A percentile compares a stretch with the other conserved stretches of the same genome.
phyloP scores from a whole-genome alignment of 1,284 basidiomycete species.

The Boletus coffeatus region DNA sequence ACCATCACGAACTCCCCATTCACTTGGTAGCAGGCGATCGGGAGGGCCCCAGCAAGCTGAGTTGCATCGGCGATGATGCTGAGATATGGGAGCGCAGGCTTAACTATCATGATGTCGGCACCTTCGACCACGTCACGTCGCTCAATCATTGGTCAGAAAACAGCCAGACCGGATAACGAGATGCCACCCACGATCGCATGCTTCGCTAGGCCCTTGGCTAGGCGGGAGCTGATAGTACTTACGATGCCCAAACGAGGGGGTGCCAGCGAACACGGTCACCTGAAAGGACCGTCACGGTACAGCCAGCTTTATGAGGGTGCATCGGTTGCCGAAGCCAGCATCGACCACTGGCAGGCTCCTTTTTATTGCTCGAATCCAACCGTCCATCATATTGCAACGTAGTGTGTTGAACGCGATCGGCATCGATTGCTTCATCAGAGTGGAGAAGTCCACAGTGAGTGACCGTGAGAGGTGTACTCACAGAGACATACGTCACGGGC shows the following conservation, averaged over 20 bases:
- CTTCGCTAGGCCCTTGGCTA: slow-evolving; percentile 84
- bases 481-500: slow-evolving; percentile 94
- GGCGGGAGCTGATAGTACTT: slow-evolving; percentile 98
- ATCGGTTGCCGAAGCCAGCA: slow-evolving; percentile 77
- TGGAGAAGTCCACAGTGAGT: slow-evolving; percentile 84
- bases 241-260: slow-evolving; percentile 90
- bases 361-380: slow-evolving; percentile 89
- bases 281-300: slow-evolving; percentile 84
- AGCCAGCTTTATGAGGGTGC: slow-evolving; percentile 92
- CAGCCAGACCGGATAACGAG: background rate
- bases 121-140: slow-evolving; percentile 87
- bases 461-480: slow-evolving; percentile 96
- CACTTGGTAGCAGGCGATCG: slow-evolving; percentile 78
- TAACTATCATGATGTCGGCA: slow-evolving; percentile 99
- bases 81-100: slow-evolving; percentile 89
- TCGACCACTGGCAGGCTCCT: slow-evolving; percentile 62
- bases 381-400: slow-evolving; percentile 99
- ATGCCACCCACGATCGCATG: slow-evolving; percentile 75
- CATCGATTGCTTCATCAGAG: slow-evolving; percentile 70
- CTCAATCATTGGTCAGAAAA: slow-evolving; percentile 38
- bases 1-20: slow-evolving; percentile 98
- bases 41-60: slow-evolving; percentile 77
- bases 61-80: slow-evolving; percentile 88
- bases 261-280: slow-evolving; percentile 57
- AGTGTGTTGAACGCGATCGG: slow-evolving; percentile 87